Evolutionary conservation across 495 filamentous ascomycete genomes (phyloP).

Genomic region (Penicillium paradoxum): DNA sequence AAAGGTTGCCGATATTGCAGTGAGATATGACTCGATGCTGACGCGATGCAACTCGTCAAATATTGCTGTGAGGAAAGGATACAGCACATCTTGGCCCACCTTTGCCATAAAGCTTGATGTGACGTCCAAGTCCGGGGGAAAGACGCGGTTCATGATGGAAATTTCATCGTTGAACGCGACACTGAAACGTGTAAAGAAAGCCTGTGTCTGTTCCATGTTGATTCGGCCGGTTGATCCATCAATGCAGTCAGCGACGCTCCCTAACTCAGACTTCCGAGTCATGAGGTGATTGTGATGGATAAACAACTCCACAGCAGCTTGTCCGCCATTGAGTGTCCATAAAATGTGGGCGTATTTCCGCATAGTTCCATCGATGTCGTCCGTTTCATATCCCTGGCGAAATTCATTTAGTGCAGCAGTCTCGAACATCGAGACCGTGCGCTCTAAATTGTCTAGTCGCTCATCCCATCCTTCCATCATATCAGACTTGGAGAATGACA

Average conservation of each 20-base stretch:
- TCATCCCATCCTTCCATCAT: constrained; percentile 66
- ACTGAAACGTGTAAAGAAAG: constrained; percentile 72
- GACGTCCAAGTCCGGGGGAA: constrained; percentile 70
- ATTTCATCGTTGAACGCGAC: constrained; percentile 77
- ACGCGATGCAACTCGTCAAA: constrained; percentile 85
- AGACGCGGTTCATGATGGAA: constrained; percentile 76
- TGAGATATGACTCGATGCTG: constrained; percentile 73
- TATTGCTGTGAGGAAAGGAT: constrained; percentile 77
- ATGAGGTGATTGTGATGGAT: constrained; percentile 84
- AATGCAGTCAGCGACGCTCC: constrained; percentile 78
- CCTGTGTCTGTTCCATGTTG: constrained; percentile 68
- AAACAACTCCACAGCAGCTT: constrained; percentile 73
- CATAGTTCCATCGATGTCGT: constrained; percentile 86
- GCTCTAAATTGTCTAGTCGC: constrained; percentile 62
- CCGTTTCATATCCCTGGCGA: constrained; percentile 82
- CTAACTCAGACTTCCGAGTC: constrained; percentile 62
- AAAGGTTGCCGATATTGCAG: constrained; percentile 80
- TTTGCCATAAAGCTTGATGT: constrained; percentile 75
- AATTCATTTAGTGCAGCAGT: constrained; percentile 87
- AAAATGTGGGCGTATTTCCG: constrained; percentile 82
- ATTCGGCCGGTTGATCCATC: constrained; percentile 55
- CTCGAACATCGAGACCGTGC: constrained; percentile 82
- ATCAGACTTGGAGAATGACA: constrained; percentile 74
- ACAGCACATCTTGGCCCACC: constrained; percentile 76
- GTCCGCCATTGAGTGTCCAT: constrained; percentile 73